These are phyloP conservation scores for Nemania diffusa DNA, from an alignment of 2,329 filamentous ascomycete genomes.

Conservation along the genomic window DNA sequence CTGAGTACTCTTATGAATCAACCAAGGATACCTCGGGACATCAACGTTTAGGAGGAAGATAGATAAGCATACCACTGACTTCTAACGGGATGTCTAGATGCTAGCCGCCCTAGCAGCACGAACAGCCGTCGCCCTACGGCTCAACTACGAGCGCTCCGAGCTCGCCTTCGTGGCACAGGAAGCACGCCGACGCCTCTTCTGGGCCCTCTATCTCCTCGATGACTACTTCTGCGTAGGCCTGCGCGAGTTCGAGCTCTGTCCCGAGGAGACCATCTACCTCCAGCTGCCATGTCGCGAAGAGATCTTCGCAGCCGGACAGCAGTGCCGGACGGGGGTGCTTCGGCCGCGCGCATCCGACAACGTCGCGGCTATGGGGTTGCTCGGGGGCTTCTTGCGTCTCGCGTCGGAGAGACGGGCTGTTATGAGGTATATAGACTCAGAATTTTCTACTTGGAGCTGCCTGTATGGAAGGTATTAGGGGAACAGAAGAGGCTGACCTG, in stretches of 20 bases:
- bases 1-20: neutral
- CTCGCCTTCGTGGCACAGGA: conserved; percentile 51
- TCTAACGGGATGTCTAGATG: conserved; percentile 40
- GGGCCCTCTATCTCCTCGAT: conserved; percentile 55
- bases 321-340: conserved; percentile 41
- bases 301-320: conserved; percentile 46
- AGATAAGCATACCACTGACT: conserved; percentile 4
- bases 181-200: conserved; percentile 53
- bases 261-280: conserved; percentile 53
- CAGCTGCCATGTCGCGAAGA: conserved; percentile 52
- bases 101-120: conserved; percentile 51
- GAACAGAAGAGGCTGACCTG: conserved; percentile 19
- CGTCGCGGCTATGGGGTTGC: conserved; percentile 40
- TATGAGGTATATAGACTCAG: conserved; percentile 42
- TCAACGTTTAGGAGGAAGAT: neutral
- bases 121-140: conserved; percentile 52
- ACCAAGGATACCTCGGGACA: neutral
- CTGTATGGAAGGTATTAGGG: neutral
- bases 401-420: conserved; percentile 44
- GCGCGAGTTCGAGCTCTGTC: conserved; percentile 55
- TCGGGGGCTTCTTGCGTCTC: conserved; percentile 43
- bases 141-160: conserved; percentile 54
- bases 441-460: neutral
- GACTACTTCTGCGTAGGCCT: conserved; percentile 55
- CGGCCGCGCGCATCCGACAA: conserved; percentile 36